Percentiles rank a stretch among this genome's conserved stretches.
Evolutionary conservation across 495 filamentous ascomycete genomes (phyloP).

Genomic region (Hypoxylon cercidicola): DNA sequence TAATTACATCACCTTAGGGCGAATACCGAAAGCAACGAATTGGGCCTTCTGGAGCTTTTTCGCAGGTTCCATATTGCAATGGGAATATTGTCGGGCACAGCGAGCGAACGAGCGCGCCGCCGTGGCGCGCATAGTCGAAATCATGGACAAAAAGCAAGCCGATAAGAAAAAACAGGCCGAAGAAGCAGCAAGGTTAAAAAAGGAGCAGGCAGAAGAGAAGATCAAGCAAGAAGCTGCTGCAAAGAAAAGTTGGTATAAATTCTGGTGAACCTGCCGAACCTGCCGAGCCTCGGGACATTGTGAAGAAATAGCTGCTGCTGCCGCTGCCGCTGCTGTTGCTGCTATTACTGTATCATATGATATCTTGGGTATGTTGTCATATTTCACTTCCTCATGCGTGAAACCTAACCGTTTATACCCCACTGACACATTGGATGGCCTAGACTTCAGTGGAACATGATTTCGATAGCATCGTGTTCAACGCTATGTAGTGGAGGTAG

Average conservation of each 20-base stretch:
- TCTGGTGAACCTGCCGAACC: constrained; percentile 55
- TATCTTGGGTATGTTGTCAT: constrained; percentile 16
- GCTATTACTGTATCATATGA: constrained; percentile 19
- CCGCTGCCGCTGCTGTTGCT: background rate
- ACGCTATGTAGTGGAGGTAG: constrained; percentile 5
- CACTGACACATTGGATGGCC: constrained; percentile 9
- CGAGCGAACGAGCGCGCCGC: constrained; percentile 77
- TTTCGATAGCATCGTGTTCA: background rate
- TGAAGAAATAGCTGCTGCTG: background rate
- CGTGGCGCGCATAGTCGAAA: constrained; percentile 81
- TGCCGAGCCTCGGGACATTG: background rate
- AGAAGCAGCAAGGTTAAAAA: constrained; percentile 62
- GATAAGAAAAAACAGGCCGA: constrained; percentile 67
- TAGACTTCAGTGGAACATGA: background rate
- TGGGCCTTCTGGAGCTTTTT: constrained; percentile 86
- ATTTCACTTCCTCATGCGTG: background rate
- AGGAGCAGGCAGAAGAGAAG: constrained; percentile 50
- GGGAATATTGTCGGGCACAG: constrained; percentile 82
- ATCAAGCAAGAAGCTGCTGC: constrained; percentile 57
- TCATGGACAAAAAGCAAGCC: constrained; percentile 77
- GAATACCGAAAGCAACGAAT: constrained; percentile 71
- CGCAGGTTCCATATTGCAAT: constrained; percentile 68
- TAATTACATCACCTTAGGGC: constrained; percentile 42
- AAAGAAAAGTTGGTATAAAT: constrained; percentile 58
- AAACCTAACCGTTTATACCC: constrained; percentile 12